phyloP scores from a whole-genome alignment of 2,329 filamentous ascomycete species.

The Arthrobotrys megalospora region DNA sequence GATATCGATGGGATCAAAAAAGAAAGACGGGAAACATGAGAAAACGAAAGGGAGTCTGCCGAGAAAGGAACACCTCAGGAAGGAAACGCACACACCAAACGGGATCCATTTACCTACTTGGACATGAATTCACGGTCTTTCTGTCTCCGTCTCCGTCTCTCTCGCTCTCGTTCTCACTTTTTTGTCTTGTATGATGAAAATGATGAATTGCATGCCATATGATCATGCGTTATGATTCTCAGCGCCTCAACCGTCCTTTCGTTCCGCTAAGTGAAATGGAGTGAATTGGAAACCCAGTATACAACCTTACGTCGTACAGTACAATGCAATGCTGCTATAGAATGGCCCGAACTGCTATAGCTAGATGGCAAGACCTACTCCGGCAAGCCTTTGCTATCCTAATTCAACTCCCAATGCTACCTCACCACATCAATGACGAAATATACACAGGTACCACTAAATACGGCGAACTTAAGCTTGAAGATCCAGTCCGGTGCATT shows the following conservation, averaged over 20 bases:
- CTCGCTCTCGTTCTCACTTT: constrained; percentile 7
- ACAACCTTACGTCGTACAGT: neutral
- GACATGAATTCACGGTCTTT: constrained; percentile 12
- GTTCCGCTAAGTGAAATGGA: neutral
- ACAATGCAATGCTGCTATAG: neutral
- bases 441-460: neutral
- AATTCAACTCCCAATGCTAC: constrained; percentile 12
- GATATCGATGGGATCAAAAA: constrained; percentile 12
- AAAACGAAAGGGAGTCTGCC: neutral
- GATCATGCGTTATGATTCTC: constrained; percentile 29
- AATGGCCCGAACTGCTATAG: neutral
- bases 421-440: neutral
- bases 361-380: constrained; percentile 11
- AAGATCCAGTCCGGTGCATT: neutral
- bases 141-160: constrained; percentile 9
- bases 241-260: neutral
- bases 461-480: neutral
- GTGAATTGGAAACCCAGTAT: neutral
- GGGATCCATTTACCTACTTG: neutral
- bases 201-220: constrained; percentile 20
- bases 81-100: constrained; percentile 6
- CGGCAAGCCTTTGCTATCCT: neutral
- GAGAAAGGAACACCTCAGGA: neutral
- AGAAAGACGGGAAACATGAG: neutral
- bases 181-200: constrained; percentile 37